These are phyloP conservation scores for Nigrograna mackinnonii DNA, from an alignment of 2,329 filamentous ascomycete genomes.

Conservation along the genomic window DNA sequence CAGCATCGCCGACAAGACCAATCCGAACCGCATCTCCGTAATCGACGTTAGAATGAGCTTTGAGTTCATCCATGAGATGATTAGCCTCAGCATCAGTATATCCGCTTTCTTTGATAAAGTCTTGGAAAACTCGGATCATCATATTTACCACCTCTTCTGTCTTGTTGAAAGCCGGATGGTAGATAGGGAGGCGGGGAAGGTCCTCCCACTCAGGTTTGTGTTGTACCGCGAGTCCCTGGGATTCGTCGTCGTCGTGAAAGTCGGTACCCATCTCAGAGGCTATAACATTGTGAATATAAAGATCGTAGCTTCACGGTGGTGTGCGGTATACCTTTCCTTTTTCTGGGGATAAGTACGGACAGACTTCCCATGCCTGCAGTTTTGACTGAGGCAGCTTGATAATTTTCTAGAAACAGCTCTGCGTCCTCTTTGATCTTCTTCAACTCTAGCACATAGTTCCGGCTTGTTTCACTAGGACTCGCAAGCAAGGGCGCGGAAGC, in stretches of 20 bases:
- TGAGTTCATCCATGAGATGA: constrained; percentile 5
- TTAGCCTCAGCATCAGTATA: constrained; percentile 3
- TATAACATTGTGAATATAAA: not conserved
- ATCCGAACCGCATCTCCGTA: constrained; percentile 9
- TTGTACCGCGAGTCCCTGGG: not conserved
- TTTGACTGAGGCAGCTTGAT: too few species aligned
- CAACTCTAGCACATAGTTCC: too few species aligned
- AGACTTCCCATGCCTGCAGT: too few species aligned
- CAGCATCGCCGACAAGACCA: constrained; percentile 18
- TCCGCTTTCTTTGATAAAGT: constrained; percentile 5
- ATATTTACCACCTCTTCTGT: not conserved
- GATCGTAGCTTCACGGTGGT: too few species aligned
- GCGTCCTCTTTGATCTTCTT: too few species aligned
- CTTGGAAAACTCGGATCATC: constrained; percentile 3
- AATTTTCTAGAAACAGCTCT: too few species aligned
- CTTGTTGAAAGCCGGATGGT: constrained; percentile 15
- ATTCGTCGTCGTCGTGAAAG: constrained; percentile 2
- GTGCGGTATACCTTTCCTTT: too few species aligned
- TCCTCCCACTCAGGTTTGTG: constrained; percentile 12
- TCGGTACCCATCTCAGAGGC: not conserved
- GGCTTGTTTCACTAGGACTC: too few species aligned
- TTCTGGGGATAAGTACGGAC: too few species aligned
- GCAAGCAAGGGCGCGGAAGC: too few species aligned
- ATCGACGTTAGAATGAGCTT: not conserved
- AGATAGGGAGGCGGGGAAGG: constrained; percentile 15